Evolutionary conservation across 2,329 filamentous ascomycete species (phyloP).

Genomic region (Trichoderma sp.): DNA sequence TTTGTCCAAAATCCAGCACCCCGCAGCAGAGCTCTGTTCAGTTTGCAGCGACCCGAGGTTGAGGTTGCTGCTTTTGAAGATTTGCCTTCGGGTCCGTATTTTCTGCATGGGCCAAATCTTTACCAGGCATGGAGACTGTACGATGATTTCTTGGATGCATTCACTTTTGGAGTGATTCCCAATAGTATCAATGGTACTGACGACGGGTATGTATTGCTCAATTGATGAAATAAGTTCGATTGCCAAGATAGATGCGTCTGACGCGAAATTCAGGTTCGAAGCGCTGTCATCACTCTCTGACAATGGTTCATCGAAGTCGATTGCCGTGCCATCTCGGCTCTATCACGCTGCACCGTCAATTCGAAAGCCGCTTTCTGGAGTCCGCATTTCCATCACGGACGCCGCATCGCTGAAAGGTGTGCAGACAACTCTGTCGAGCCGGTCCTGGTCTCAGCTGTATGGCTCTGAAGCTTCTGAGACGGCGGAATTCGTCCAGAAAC

Average conservation of each 20-base stretch:
- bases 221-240: too few relatives aligned
- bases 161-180: constrained; percentile 38
- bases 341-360: constrained; percentile 32
- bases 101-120: constrained; percentile 41
- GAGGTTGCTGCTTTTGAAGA: constrained; percentile 25
- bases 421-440: constrained; percentile 55
- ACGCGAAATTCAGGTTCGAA: constrained; percentile 30
- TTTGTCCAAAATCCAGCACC: neutral
- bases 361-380: constrained; percentile 37
- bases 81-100: constrained; percentile 42
- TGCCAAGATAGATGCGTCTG: neutral
- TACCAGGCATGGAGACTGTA: constrained; percentile 44
- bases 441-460: constrained; percentile 56
- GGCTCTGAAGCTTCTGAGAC: constrained; percentile 42
- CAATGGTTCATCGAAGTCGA: constrained; percentile 29
- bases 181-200: constrained; percentile 29
- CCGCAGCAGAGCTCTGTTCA: constrained; percentile 24
- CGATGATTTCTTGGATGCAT: constrained; percentile 38
- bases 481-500: constrained; percentile 49
- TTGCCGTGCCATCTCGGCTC: constrained; percentile 41
- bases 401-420: constrained; percentile 45
- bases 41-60: constrained; percentile 23
- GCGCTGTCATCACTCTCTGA: constrained; percentile 30
- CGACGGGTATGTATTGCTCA: constrained; percentile 27
- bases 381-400: constrained; percentile 39